Evolutionary conservation across 352 stramenopile genomes (phyloP).

Genomic region (Globisporangium radiosum): DNA sequence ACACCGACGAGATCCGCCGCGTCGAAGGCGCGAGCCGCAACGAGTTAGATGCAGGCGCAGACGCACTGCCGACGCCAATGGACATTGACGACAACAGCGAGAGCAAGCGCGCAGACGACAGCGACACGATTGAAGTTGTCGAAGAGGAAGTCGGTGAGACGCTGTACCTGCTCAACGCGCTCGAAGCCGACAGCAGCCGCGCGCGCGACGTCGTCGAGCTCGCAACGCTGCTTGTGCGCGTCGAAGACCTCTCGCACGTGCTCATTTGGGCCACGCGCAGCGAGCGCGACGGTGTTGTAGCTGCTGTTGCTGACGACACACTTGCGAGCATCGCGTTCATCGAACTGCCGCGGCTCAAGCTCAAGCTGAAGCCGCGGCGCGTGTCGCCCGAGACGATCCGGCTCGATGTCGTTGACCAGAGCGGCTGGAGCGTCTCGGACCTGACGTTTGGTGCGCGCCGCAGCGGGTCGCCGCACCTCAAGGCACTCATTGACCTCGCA

Average conservation of each 20-base stretch:
- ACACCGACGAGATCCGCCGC: slow-evolving; percentile 56
- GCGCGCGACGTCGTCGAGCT: slow-evolving; percentile 49
- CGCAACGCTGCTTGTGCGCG: slow-evolving; percentile 85
- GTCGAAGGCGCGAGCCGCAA: slow-evolving; percentile 25
- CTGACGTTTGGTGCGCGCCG: slow-evolving; percentile 31
- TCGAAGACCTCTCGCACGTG: slow-evolving; percentile 97
- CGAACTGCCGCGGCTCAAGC: slow-evolving; percentile 95
- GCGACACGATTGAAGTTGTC: slow-evolving; percentile 51
- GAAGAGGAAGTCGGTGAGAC: slow-evolving; percentile 55
- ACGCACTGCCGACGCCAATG: slow-evolving; percentile 14
- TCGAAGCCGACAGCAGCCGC: slow-evolving; percentile 62
- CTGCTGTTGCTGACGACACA: neutral
- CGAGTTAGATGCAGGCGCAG: slow-evolving; percentile 20
- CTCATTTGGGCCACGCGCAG: slow-evolving; percentile 88
- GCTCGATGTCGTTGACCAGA: slow-evolving; percentile 74
- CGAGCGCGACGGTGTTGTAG: neutral
- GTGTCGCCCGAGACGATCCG: slow-evolving; percentile 38
- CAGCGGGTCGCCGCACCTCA: slow-evolving; percentile 41
- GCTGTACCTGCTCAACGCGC: slow-evolving; percentile 92
- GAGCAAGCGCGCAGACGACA: slow-evolving; percentile 32
- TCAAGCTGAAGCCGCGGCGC: slow-evolving; percentile 89
- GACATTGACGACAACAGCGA: slow-evolving; percentile 1
- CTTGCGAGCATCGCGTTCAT: slow-evolving; percentile 89
- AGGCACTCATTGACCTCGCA: slow-evolving; percentile 36
- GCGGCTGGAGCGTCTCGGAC: slow-evolving; percentile 79